These are phyloP conservation scores for Phytophthora sp. DNA, from an alignment of 352 stramenopile genomes.

Conservation along the genomic window DNA sequence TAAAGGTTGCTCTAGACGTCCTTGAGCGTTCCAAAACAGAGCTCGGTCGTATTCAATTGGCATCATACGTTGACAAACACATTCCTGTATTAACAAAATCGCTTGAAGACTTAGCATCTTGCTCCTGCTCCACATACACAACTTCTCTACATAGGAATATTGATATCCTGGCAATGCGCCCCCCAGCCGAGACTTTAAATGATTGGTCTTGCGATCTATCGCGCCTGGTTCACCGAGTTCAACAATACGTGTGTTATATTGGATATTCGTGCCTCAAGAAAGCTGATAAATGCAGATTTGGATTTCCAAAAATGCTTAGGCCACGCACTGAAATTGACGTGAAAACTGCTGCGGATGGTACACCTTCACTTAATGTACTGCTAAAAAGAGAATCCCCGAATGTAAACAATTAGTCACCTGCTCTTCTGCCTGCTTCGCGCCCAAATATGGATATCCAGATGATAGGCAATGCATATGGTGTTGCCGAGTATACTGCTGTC, in stretches of 20 bases:
- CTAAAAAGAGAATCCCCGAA: not conserved
- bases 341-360: not conserved
- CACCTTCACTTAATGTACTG: not conserved
- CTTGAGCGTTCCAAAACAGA: constrained; percentile 19
- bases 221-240: constrained; percentile 14
- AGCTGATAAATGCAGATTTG: constrained; percentile 12
- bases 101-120: not conserved
- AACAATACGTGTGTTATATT: constrained; percentile 25
- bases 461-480: constrained; percentile 36
- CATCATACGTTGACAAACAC: constrained; percentile 6
- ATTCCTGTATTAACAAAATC: constrained; percentile 12
- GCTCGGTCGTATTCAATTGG: not conserved
- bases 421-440: constrained; percentile 6
- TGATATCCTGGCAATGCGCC: constrained; percentile 12
- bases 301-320: constrained; percentile 15
- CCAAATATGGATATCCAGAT: constrained; percentile 40
- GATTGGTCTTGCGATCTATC: constrained; percentile 22
- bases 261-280: constrained; percentile 15
- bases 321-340: not conserved
- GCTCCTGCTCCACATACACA: not conserved
- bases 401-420: constrained; percentile 10
- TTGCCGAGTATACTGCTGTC: constrained; percentile 30
- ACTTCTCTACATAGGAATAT: not conserved
- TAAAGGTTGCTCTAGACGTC: constrained; percentile 25
- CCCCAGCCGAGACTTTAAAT: not conserved